Percentiles rank a stretch among this genome's conserved stretches.
Conservation (phyloP, 768 basidiomycete genomes). For the Tubosaeta sp. region DNA sequence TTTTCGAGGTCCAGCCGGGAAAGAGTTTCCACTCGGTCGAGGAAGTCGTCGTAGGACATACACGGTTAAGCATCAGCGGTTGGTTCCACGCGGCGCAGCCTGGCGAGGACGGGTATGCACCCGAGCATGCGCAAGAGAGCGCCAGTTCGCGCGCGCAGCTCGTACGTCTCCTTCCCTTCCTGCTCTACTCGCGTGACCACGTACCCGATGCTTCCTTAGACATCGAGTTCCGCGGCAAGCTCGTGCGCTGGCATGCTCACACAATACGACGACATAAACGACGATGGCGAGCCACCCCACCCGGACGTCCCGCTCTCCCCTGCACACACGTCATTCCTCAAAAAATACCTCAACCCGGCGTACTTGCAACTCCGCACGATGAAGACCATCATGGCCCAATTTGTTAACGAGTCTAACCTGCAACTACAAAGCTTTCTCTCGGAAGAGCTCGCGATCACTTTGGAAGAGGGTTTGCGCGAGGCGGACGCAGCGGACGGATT, state of each 20-base stretch:
- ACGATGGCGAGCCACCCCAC: constrained; percentile 42
- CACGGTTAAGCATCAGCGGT: constrained; percentile 86
- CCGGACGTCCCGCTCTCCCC: constrained; percentile 52
- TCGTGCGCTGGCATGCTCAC: constrained; percentile 41
- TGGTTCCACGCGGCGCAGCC: constrained; percentile 96
- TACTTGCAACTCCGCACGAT: constrained; percentile 85
- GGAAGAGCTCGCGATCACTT: constrained; percentile 58
- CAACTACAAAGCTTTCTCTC: constrained; percentile 85
- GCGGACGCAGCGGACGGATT: constrained; percentile 64
- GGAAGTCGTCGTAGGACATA: constrained; percentile 83
- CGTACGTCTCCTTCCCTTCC: constrained; percentile 46
- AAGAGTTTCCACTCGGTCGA: constrained; percentile 95
- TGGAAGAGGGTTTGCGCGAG: constrained; percentile 62
- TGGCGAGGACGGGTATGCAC: constrained; percentile 82
- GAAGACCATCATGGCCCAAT: constrained; percentile 71
- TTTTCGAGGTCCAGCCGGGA: constrained; percentile 93
- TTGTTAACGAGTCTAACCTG: constrained; percentile 82
- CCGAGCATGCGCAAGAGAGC: constrained; percentile 56
- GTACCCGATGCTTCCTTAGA: constrained; percentile 33
- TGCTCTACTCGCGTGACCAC: constrained; percentile 1
- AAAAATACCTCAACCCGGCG: constrained; percentile 81
- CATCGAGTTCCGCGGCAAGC: constrained; percentile 49
- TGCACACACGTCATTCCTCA: constrained; percentile 66
- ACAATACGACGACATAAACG: constrained; percentile 39
- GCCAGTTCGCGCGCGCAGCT: constrained; percentile 93